Percentiles rank a stretch among this genome's conserved stretches.
Evolutionary conservation across 305 asterid species (phyloP).

Genomic region (Solanum hybrid): DNA sequence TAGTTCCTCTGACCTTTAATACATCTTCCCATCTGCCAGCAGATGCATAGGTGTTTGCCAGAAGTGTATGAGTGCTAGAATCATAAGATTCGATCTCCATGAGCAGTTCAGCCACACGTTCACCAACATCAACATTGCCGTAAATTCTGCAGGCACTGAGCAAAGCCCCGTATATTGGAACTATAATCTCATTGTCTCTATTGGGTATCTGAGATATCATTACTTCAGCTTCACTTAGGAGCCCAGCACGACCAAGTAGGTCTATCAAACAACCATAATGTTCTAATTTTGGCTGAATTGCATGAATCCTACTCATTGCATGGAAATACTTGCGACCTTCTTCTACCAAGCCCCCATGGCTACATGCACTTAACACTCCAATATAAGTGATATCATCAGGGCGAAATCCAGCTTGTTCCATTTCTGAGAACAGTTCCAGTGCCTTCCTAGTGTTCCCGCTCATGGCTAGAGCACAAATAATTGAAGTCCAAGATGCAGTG

Average conservation of each 20-base stretch:
- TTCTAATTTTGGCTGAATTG: constrained; percentile 49
- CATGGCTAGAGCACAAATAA: constrained; percentile 56
- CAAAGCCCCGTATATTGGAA: constrained; percentile 53
- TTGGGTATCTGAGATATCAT: constrained; percentile 28
- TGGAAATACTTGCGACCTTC: constrained; percentile 52
- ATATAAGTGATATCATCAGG: constrained; percentile 62
- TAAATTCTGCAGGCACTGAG: constrained; percentile 62
- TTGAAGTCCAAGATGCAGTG: constrained; percentile 57
- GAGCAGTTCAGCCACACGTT: constrained; percentile 42
- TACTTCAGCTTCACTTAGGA: constrained; percentile 50
- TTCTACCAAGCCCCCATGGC: constrained; percentile 61
- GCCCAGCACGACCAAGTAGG: constrained; percentile 66
- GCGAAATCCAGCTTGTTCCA: constrained; percentile 34
- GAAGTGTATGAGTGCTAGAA: constrained; percentile 40
- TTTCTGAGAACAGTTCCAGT: constrained; percentile 41
- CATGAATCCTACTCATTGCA: constrained; percentile 32
- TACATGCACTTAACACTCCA: constrained; percentile 64
- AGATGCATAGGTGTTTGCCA: constrained; percentile 51
- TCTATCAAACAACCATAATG: constrained; percentile 68
- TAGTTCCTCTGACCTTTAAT: constrained; percentile 31
- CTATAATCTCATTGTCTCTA: constrained; percentile 20
- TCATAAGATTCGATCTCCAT: constrained; percentile 35
- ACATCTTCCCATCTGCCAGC: constrained; percentile 62
- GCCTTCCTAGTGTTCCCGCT: constrained; percentile 43
- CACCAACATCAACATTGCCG: constrained; percentile 52